Evolutionary conservation across 2,329 filamentous ascomycete genomes (phyloP), one percentile per base, ranked within the genome.

Genomic region (Fusarium ramigenum): DNA sequence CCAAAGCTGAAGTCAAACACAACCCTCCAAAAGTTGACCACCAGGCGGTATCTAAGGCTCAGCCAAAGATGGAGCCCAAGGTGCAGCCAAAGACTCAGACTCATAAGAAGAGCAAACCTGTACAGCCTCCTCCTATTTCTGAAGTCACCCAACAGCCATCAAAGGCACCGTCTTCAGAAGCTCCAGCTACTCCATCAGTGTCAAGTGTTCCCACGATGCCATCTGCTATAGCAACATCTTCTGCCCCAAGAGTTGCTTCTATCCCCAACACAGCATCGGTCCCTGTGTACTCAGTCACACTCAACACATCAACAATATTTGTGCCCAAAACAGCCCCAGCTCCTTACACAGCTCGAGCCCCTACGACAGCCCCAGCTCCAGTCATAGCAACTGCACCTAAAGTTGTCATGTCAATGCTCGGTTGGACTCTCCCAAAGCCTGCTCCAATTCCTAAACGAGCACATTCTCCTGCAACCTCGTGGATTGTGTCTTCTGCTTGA

Each of bases 401-500:
- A n/a, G 47, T 73, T 10, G 69, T 73, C 40, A 60, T 60, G 34
- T 66, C 63, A 5, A 72, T 62, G 60, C 52, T 69, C 5, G 39
- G 37, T 19, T 69, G 49, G 44, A 46, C 60, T 12, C 37, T 63
- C 1, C 72, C 72, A 16, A 63, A 64, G 43, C 47, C 69, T 58
- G 72, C 59, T 3, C 65, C 72, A 4, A 18, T 67, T 18, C 72
- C 72, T 14, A 50, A 30, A 3, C 44, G 28, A 18, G 70, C 70
- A 19, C 67, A 57, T 23, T 61, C 50, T 11, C 62, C 70, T 5
- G 36, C n/a, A n/a, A 60, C 60, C 32, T 69, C 63, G 8, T 66
- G 57, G 60, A n/a, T 69, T 12, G 30, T 32, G 6, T 53, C 52
- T 16, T 52, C 71, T 34, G 71, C 60, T 23, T 74, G 36, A 61